Evolutionary conservation across 2,329 filamentous ascomycete genomes (phyloP).

Genomic region (Colletotrichum tanaceti): DNA sequence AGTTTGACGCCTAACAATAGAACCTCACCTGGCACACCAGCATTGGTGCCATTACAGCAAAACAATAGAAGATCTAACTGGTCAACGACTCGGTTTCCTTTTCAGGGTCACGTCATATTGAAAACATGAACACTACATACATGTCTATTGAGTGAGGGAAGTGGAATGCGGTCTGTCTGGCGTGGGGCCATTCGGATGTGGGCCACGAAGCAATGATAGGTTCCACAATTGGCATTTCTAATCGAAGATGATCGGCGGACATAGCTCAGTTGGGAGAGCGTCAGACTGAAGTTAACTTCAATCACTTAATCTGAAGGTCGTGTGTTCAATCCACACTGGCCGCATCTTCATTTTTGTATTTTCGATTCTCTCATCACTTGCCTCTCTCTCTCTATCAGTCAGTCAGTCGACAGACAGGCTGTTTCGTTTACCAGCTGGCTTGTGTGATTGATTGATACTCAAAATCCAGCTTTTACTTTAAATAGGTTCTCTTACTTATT

Average conservation of each 20-base stretch:
- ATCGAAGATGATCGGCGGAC: conserved; percentile 25
- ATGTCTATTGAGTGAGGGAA: too few species aligned
- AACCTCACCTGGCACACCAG: background rate
- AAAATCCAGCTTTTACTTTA: too few species aligned
- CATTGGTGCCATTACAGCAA: background rate
- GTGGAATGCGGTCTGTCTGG: too few species aligned
- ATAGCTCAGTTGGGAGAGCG: conserved; percentile 41
- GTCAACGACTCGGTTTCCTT: too few species aligned
- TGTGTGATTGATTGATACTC: too few species aligned
- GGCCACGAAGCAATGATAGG: rapidly evolving
- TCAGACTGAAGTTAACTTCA: conserved; percentile 41
- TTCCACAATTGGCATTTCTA: rapidly evolving
- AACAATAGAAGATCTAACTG: too few species aligned
- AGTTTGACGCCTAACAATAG: background rate
- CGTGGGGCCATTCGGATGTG: background rate
- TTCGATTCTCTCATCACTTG: background rate
- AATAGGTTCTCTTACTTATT: too few species aligned
- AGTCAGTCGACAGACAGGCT: too few species aligned
- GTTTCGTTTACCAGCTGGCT: too few species aligned
- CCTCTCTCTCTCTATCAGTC: background rate
- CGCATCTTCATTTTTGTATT: conserved; percentile 25
- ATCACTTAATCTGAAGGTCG: conserved; percentile 39
- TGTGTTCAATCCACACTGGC: conserved; percentile 39
- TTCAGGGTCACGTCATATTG: too few species aligned
- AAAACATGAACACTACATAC: too few species aligned